Evolutionary conservation across 1,284 basidiomycete genomes (phyloP).

Genomic region (Farysia itapuensis): DNA sequence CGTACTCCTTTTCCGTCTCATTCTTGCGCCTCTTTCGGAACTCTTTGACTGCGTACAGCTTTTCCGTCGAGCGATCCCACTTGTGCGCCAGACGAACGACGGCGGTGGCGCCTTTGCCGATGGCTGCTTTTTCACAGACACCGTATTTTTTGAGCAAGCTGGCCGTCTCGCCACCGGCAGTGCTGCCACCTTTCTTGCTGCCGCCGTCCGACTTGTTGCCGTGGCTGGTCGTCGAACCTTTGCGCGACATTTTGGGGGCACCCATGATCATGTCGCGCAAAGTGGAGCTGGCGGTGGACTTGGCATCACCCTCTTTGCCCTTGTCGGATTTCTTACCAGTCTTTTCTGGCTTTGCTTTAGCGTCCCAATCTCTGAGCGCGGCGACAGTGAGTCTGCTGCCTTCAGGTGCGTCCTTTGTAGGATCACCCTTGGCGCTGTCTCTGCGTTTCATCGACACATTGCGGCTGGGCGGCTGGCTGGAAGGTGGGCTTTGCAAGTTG

Average conservation of each 20-base stretch:
- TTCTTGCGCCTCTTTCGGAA: conserved; percentile 97
- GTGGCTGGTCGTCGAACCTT: conserved; percentile 48
- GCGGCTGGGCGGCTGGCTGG: conserved; percentile 44
- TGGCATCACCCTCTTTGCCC: conserved; percentile 48
- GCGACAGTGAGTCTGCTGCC: conserved; percentile 49
- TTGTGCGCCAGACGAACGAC: conserved; percentile 96
- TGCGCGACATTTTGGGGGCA: conserved; percentile 51
- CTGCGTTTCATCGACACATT: conserved; percentile 47
- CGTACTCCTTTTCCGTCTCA: conserved; percentile 97
- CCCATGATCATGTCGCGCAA: conserved; percentile 58
- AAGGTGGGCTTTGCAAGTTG: conserved; percentile 34
- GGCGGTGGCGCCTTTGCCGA: conserved; percentile 95
- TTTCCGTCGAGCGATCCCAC: conserved; percentile 95
- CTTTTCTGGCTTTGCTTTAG: conserved; percentile 33
- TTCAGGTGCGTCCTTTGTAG: conserved; percentile 7
- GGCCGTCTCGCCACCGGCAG: conserved; percentile 46
- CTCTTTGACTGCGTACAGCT: conserved; percentile 99
- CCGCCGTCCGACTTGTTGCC: conserved; percentile 48
- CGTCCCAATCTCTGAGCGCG: conserved; percentile 55
- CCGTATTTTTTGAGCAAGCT: conserved; percentile 80
- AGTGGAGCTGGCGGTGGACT: conserved; percentile 49
- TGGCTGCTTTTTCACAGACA: conserved; percentile 92
- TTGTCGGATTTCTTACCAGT: conserved; percentile 34
- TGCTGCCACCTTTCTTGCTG: conserved; percentile 43
- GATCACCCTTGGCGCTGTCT: conserved; percentile 10